These are phyloP conservation scores for Fusarium sp. DNA, from an alignment of 2,329 filamentous ascomycete genomes.

Conservation along the genomic window DNA sequence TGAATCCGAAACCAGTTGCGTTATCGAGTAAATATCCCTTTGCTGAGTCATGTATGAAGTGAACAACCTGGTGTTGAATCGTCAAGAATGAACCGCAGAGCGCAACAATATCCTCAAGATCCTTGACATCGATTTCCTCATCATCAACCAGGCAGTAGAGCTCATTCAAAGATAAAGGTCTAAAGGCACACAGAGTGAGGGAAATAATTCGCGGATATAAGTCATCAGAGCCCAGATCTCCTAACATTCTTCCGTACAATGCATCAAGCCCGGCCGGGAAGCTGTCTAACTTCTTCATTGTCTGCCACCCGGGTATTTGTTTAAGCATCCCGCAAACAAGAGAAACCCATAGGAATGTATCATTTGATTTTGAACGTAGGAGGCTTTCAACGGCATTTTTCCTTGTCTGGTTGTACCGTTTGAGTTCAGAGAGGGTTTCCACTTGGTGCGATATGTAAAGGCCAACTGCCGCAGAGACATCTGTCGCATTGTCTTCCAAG, in stretches of 20 bases:
- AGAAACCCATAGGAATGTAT: too few species aligned
- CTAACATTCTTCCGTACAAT: too few species aligned
- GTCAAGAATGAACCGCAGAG: too few species aligned
- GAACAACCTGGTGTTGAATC: too few species aligned
- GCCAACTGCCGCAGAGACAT: too few species aligned
- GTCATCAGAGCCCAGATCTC: fast-evolving
- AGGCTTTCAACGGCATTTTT: fast-evolving
- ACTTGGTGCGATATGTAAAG: too few species aligned
- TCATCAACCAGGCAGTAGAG: fast-evolving
- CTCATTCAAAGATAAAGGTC: too few species aligned
- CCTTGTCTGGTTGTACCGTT: fast-evolving
- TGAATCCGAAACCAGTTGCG: fast-evolving
- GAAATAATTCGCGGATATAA: fast-evolving
- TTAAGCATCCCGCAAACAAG: too few species aligned
- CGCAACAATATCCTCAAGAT: fast-evolving
- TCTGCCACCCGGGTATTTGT: fast-evolving
- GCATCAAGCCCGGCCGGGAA: too few species aligned
- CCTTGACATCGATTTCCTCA: fast-evolving
- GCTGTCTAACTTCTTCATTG: fast-evolving
- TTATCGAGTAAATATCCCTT: fast-evolving
- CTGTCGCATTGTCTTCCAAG: fast-evolving
- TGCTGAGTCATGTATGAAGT: too few species aligned
- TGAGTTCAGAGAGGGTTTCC: fast-evolving
- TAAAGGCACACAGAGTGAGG: fast-evolving
- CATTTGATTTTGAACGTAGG: fast-evolving